A percentile compares a stretch with the other conserved stretches of the same genome.
Conservation (phyloP, 306 rosid genomes). For the Vicia villosa region DNA sequence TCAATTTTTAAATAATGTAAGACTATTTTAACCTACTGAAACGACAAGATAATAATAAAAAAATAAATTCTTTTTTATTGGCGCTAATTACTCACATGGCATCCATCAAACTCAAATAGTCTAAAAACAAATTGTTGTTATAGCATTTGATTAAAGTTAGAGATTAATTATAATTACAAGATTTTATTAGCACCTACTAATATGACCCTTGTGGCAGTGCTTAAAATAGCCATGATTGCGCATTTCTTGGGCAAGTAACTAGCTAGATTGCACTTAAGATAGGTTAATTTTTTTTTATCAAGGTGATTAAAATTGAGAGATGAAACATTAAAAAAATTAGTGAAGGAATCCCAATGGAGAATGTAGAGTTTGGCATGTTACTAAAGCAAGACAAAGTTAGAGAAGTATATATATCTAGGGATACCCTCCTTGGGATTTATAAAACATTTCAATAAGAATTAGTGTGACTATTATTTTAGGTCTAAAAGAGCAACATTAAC, state of each 20-base stretch:
- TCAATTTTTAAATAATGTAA: no score
- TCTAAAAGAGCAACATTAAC: constrained; percentile 42
- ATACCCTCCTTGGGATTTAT: constrained; percentile 80
- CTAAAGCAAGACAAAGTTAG: constrained; percentile 64
- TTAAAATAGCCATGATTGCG: constrained; percentile 48
- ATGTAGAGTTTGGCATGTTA: constrained; percentile 82
- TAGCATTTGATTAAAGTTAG: constrained; percentile 33
- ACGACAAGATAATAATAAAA: constrained; percentile 37
- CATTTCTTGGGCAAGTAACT: constrained; percentile 33
- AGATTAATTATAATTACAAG: neutral
- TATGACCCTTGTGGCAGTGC: constrained; percentile 31
- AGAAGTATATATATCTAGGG: constrained; percentile 53
- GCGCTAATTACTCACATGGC: constrained; percentile 59
- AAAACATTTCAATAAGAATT: constrained; percentile 46
- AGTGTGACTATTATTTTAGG: constrained; percentile 41
- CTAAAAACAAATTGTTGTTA: constrained; percentile 7
- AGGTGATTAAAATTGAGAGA: constrained; percentile 38
- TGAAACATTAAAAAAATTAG: neutral
- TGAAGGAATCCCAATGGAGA: constrained; percentile 85
- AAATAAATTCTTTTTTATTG: constrained; percentile 40
- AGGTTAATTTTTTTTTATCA: constrained; percentile 28
- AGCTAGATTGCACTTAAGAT: constrained; percentile 28
- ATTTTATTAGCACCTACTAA: constrained; percentile 28
- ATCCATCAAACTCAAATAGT: constrained; percentile 40
- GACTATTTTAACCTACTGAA: no score